Percentiles rank a stretch among this genome's conserved stretches.
Evolutionary conservation across 192 early-diverging fungal species (phyloP).

Genomic region (Backusella tuberculispora): DNA sequence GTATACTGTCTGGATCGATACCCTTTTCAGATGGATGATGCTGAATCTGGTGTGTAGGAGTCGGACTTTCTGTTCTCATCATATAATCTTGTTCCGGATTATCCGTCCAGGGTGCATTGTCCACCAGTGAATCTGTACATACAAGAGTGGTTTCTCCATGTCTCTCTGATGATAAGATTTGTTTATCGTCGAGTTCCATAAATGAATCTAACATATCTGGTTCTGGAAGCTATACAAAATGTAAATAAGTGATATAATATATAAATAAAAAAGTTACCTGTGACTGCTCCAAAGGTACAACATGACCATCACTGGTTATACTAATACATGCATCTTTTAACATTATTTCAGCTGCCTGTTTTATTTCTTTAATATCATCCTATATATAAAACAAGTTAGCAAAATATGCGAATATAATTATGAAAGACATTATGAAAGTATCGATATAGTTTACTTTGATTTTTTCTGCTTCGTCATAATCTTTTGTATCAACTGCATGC

Average conservation of each 20-base stretch:
- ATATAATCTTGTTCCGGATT: background rate
- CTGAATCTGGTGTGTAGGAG: background rate
- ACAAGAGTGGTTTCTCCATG: background rate
- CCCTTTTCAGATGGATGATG: background rate
- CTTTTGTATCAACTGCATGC: conserved; percentile 66
- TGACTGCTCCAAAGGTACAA: conserved; percentile 14
- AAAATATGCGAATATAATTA: background rate
- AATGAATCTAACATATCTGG: background rate
- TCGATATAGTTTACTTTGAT: conserved; percentile 54
- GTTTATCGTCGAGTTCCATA: background rate
- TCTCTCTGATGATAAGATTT: background rate
- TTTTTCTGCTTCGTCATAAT: conserved; percentile 77
- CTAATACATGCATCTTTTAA: conserved; percentile 24
- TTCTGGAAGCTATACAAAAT: background rate
- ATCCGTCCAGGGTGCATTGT: background rate
- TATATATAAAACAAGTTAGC: background rate
- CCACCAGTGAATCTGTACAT: background rate
- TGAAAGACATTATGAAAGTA: background rate
- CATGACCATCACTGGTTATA: conserved; percentile 27
- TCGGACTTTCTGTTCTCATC: background rate
- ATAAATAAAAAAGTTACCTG: background rate
- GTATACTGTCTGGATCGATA: conserved; percentile 22
- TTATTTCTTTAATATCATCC: conserved; percentile 37
- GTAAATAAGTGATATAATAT: background rate
- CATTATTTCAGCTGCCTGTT: conserved; percentile 30